Base-by-base conservation (phyloP, 2,329 filamentous ascomycete species). In the Apiospora marii region DNA sequence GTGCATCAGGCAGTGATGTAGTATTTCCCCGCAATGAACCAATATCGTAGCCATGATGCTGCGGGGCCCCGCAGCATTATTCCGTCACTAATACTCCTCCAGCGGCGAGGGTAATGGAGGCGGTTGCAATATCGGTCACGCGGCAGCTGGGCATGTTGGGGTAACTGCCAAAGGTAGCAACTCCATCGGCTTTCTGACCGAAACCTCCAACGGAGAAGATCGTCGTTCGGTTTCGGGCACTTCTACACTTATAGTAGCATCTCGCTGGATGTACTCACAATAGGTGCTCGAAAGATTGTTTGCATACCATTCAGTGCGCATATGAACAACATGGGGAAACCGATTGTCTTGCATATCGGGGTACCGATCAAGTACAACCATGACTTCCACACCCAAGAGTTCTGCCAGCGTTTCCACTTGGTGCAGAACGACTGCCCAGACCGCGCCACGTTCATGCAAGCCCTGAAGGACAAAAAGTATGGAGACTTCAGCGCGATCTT, bases 321-420 rank as follows among this genome's bases (percentile, higher is more conserved):
- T 10, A 37, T 10, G 13, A 2, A 6, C 27, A 1, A 13, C 5
- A 75, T 73, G 70, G 27, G 51, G 1, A 79, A 84, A 71, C 82
- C 80, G 24, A 80, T 78, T 13, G 79, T 86, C 53, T 82, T 86
- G 24, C 83, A 84, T 72, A 75, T 87, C 14, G 86, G 85, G 41
- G 84, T 85, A 44, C 80, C 82, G 24, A 86, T 87, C 73, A 84
- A 85, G 73, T 86, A 86, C 77, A 86, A 87, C 73, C 81, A 83
- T 53, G 81, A 84, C 1, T 80, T 84, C 46, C 83, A 85, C 76
- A 73, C 80, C 1, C 75, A 81, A 4, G 78, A 81, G 13, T 85
- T 87, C 70, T 74, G 77, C 0, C 77, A 82, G 0, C 75, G 80
- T 5, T 87, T 86, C 72, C 77, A 82, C 4, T 79, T 87, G 53